These are phyloP conservation scores for Suhomyces choctaworum DNA, from an alignment of 1,139 yeast genomes.

Conservation along the genomic window DNA sequence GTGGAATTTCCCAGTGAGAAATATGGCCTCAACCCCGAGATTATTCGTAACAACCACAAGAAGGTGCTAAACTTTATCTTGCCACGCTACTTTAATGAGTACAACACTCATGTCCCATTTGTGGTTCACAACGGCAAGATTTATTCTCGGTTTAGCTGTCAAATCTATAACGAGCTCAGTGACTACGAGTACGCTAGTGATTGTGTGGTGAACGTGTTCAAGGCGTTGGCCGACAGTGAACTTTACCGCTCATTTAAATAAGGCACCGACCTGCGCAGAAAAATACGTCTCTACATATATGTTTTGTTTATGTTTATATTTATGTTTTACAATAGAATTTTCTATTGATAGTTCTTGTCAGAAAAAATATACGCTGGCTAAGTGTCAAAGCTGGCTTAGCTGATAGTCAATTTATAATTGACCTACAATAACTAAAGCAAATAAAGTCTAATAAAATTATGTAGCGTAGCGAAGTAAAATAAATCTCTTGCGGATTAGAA, in stretches of 20 bases:
- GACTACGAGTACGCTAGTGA: conserved; percentile 53
- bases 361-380: too few species aligned
- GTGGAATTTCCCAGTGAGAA: conserved; percentile 39
- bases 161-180: conserved; percentile 54
- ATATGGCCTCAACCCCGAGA: conserved; percentile 15
- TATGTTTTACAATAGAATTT: too few species aligned
- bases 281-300: too few species aligned
- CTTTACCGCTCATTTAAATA: conserved; percentile 1
- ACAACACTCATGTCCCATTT: conserved; percentile 50
- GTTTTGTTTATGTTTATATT: too few species aligned
- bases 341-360: too few species aligned
- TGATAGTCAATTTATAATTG: too few species aligned
- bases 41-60: conserved; percentile 13
- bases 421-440: too few species aligned
- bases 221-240: conserved; percentile 10
- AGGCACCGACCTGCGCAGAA: too few species aligned
- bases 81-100: conserved; percentile 19
- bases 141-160: conserved; percentile 58
- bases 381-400: too few species aligned
- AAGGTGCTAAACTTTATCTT: conserved; percentile 7
- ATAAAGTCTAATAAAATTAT: neutral
- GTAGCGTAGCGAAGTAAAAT: conserved; percentile 5
- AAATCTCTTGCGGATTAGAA: neutral
- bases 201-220: conserved; percentile 21
- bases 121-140: conserved; percentile 41